phyloP scores from a whole-genome alignment of 306 rosid genomes.

The Astragalus membranaceus region DNA sequence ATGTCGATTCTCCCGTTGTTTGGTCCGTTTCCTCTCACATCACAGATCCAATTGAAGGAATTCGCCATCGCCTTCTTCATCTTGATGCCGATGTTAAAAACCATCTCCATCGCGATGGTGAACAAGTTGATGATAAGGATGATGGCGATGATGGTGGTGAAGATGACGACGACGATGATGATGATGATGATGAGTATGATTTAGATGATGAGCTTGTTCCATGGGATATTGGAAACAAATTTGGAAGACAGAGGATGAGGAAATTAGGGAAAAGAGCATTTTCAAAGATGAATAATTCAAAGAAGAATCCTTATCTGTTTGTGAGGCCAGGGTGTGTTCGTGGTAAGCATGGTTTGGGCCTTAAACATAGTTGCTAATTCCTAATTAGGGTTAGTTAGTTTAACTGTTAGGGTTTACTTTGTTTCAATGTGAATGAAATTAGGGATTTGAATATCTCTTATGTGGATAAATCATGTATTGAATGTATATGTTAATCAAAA shows the following conservation, averaged over 20 bases:
- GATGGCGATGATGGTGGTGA: neutral
- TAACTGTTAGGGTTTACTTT: slow-evolving; percentile 8
- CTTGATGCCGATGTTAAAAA: neutral
- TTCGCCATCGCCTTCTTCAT: neutral
- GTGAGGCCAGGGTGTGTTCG: slow-evolving; percentile 77
- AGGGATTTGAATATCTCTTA: neutral
- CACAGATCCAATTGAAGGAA: slow-evolving; percentile 7
- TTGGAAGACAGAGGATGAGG: slow-evolving; percentile 84
- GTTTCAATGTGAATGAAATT: neutral
- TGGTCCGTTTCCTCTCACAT: slow-evolving; percentile 8
- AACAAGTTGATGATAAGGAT: neutral
- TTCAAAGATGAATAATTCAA: slow-evolving; percentile 58
- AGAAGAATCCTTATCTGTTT: slow-evolving; percentile 45
- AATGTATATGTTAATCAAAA: slow-evolving; percentile 5
- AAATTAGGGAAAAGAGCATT: slow-evolving; percentile 79
- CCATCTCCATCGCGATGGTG: neutral
- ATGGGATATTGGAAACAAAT: slow-evolving; percentile 55
- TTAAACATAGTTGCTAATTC: slow-evolving; percentile 55
- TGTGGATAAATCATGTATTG: slow-evolving; percentile 4
- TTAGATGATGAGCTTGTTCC: slow-evolving; percentile 89
- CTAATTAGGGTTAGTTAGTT: slow-evolving; percentile 2
- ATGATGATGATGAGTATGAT: slow-evolving; percentile 28
- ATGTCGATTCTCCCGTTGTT: slow-evolving; percentile 21
- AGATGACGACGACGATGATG: neutral
- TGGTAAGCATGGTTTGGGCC: slow-evolving; percentile 84